Evolutionary conservation across 208 protist genomes (phyloP), one percentile per base, ranked within the genome.

Genomic region (Borovskyia barvae): DNA sequence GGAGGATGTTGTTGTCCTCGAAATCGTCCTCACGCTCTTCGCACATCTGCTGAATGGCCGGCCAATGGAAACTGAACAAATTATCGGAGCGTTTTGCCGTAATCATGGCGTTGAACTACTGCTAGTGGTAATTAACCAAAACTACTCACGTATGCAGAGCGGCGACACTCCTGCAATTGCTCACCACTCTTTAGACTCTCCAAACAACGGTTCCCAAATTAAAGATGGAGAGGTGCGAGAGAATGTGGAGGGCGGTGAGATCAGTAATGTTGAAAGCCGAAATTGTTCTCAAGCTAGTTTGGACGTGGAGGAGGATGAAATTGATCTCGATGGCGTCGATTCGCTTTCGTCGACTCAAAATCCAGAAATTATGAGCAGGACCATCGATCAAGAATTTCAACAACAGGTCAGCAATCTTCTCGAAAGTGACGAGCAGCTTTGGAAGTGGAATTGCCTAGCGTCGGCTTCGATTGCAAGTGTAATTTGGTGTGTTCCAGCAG

Each of bases 41-140:
- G 75, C 74, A 4, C 59, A 72, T 46, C 67, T 94, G 22, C 68
- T 94, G 32, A 72, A 74, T 36, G 81, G 79, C 22, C 48, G 55
- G 37, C 58, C 61, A 19, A 48, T 37, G 25, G 78, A 82, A 42
- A 53, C 72, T 8, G 67, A 79, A 33, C 41, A 49, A 19, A 77
- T 77, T 49, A 80, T 86, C 51, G 87, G 87, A 29, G 72, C 84
- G 14, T 90, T 94, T 72, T 82, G 76, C 51, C 73, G 87, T 4
- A 94, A 88, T 43, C 81, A 94, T 53, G 84, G 84, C 12, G 72
- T 94, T 19, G 87, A 94, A 39, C 52, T 94, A 45, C 77, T 94
- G 45, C 69, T 94, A 24, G 87, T 94, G 0, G 73, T 94, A 22
- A 53, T 94, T 3, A 90, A 86, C 59, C 87, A 94, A 49, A 94